phyloP scores from a whole-genome alignment of 2,329 filamentous ascomycete species.

The Uncinocarpus reesii region DNA sequence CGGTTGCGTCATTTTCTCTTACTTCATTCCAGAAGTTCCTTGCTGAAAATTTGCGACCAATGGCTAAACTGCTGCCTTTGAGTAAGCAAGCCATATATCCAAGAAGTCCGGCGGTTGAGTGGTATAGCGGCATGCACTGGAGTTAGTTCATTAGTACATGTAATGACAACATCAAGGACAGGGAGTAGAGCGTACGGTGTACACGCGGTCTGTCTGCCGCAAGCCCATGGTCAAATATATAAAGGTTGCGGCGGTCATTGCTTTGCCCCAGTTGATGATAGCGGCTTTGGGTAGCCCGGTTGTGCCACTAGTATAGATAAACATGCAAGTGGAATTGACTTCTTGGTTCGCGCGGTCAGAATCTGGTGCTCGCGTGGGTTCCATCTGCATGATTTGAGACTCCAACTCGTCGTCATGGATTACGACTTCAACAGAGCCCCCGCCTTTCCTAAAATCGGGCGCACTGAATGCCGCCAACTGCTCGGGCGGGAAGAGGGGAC shows the following conservation, averaged over 20 bases:
- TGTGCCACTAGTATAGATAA: constrained; percentile 80
- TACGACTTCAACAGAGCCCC: constrained; percentile 47
- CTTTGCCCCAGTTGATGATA: constrained; percentile 63
- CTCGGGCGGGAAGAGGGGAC: constrained; percentile 39
- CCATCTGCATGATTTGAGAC: constrained; percentile 43
- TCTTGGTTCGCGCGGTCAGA: constrained; percentile 43
- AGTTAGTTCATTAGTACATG: no score
- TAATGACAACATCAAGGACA: no score
- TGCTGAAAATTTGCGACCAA: constrained; percentile 70
- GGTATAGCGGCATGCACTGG: constrained; percentile 80
- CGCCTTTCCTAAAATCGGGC: constrained; percentile 31
- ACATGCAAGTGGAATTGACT: constrained; percentile 51
- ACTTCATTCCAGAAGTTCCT: constrained; percentile 67
- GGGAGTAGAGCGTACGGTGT: constrained; percentile 51
- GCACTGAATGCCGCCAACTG: constrained; percentile 34
- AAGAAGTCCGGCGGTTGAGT: constrained; percentile 65
- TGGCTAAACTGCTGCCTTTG: constrained; percentile 54
- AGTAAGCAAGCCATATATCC: constrained; percentile 54
- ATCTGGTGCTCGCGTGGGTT: constrained; percentile 50
- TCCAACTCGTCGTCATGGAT: constrained; percentile 52
- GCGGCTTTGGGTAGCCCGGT: constrained; percentile 75
- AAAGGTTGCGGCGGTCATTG: constrained; percentile 45
- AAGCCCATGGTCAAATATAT: constrained; percentile 48
- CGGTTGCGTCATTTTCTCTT: constrained; percentile 58
- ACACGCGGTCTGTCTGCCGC: constrained; percentile 57